Evolutionary conservation across 1,284 basidiomycete species (phyloP).

Genomic region (Coniferiporia weirii): DNA sequence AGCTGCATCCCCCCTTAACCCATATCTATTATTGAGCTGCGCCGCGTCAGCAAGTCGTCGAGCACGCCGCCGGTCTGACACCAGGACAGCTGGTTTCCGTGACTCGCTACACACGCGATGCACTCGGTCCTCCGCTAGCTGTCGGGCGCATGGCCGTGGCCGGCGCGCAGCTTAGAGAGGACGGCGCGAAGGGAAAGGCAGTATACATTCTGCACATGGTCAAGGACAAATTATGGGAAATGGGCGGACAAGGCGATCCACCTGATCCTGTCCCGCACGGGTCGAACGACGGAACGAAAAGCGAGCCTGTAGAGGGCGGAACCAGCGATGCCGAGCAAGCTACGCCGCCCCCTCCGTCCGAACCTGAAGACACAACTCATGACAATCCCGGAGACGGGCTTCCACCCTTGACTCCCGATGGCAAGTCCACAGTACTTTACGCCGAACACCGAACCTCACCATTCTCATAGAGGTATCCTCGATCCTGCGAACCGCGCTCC

Average conservation of each 20-base stretch:
- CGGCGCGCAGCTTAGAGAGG: slow-evolving; percentile 38
- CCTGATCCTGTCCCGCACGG: slow-evolving; percentile 36
- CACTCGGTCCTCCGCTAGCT: slow-evolving; percentile 51
- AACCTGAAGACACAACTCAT: neutral
- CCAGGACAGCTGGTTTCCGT: slow-evolving; percentile 50
- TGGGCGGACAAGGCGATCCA: slow-evolving; percentile 54
- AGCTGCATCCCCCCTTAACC: slow-evolving; percentile 24
- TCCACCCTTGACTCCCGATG: slow-evolving; percentile 22
- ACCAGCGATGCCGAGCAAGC: neutral
- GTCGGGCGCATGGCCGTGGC: slow-evolving; percentile 64
- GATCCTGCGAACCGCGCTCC: slow-evolving; percentile 62
- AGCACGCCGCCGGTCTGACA: neutral
- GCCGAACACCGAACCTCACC: slow-evolving; percentile 22
- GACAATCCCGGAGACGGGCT: slow-evolving; percentile 20
- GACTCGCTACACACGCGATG: slow-evolving; percentile 39
- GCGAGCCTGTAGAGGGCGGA: slow-evolving; percentile 20
- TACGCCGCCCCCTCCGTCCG: slow-evolving; percentile 8
- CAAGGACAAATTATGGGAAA: slow-evolving; percentile 67
- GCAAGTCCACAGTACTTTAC: slow-evolving; percentile 20
- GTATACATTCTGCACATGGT: slow-evolving; percentile 63
- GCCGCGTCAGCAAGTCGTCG: slow-evolving; percentile 44
- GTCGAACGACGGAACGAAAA: slow-evolving; percentile 24
- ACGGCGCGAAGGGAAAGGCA: slow-evolving; percentile 65
- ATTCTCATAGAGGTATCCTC: slow-evolving; percentile 50
- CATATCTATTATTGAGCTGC: slow-evolving; percentile 10